Evolutionary conservation across 805 yeast species (phyloP), one percentile per base, ranked within the genome.

Genomic region (Priceomyces medius): DNA sequence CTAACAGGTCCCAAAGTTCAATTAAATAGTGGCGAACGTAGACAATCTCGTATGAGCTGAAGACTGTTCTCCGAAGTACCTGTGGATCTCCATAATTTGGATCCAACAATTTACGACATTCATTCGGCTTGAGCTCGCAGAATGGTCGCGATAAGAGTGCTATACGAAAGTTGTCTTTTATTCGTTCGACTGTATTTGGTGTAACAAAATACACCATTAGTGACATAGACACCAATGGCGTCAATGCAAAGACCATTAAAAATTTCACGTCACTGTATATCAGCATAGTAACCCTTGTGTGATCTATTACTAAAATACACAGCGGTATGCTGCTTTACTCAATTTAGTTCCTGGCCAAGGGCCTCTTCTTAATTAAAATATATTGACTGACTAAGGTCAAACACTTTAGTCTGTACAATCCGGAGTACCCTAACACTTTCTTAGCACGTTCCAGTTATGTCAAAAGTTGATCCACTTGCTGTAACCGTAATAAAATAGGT

Each of bases 1-100:
- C 38, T 14, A 35, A 10, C 10, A 10, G 35, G 20, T 49, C 51
- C 37, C 45, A 32, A 17, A 20, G 21, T 21, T 47, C 42, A 27
- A 45, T 35, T 8, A 24, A 16, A 36, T 28, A 20, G 28, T 49
- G 55, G 5, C 57, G 45, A 7, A 54, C 42, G 27, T 55, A 54
- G 12, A 54, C 42, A 12, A 51, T 34, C 3, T 54, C 56, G 34
- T 41, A 49, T n/a, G 44, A 12, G 23, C 40, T 33, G 35, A 54
- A 54, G 7, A 19, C 14, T 7, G 51, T 50, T 31, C 38, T 23
- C 18, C 27, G 38, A 31, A 45, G 39, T 3, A 39, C 23, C 3
- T 17, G 19, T 2, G 41, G 29, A 35, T 38, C 13, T n/a, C 43
- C 46, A 37, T 38, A 24, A 5, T 24, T 16, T 14, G 45, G 44